phyloP scores from a whole-genome alignment of 163 green algal genomes.

The Scenedesmus sp. region DNA sequence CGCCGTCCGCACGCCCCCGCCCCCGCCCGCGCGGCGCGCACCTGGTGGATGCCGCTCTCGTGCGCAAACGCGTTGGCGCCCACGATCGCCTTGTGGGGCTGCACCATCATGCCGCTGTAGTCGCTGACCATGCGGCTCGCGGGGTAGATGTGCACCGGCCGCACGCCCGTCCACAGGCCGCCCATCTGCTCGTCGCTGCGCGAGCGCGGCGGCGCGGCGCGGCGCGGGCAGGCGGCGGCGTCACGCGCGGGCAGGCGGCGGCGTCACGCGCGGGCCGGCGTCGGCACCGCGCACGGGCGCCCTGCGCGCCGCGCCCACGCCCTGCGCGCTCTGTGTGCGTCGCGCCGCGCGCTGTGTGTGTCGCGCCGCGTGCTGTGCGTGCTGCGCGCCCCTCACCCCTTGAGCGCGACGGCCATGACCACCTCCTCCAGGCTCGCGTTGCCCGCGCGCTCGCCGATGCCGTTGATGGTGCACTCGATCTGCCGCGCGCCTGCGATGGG shows the following conservation, averaged over 20 bases:
- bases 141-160: slow-evolving; percentile 87
- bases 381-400: slow-evolving; percentile 61
- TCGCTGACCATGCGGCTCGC: slow-evolving; percentile 93
- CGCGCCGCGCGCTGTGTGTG: no score
- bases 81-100: slow-evolving; percentile 99
- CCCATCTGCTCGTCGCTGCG: slow-evolving; percentile 81
- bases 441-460: slow-evolving; percentile 97
- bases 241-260: no score
- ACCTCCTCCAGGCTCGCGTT: slow-evolving; percentile 98
- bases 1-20: no score
- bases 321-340: no score
- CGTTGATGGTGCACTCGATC: slow-evolving; percentile 99
- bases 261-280: no score
- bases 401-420: slow-evolving; percentile 91
- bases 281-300: no score
- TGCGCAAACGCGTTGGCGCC: slow-evolving; percentile 98
- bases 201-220: not conserved
- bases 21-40: no score
- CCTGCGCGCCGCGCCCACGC: no score
- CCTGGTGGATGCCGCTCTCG: slow-evolving; percentile 97
- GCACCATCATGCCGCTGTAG: slow-evolving; percentile 95
- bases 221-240: no score
- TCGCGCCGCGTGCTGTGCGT: no score
- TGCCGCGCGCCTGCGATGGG: slow-evolving; percentile 75
- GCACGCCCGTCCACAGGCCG: slow-evolving; percentile 92